Evolutionary conservation across 345 rosid genomes (phyloP).

Genomic region (Gossypium sturtianum): DNA sequence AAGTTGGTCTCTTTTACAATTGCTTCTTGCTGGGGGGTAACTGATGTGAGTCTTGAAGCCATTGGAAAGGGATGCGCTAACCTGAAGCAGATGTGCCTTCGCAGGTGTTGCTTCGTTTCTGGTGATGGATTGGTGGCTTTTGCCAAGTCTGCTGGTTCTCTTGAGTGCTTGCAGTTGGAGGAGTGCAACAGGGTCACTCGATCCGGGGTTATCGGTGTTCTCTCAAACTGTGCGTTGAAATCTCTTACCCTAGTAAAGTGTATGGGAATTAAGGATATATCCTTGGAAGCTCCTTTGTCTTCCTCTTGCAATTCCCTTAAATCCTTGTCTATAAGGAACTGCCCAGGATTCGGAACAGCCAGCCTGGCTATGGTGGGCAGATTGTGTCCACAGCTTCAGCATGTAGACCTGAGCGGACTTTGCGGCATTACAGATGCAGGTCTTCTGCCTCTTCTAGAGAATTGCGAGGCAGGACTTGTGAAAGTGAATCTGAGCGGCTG

Average conservation of each 20-base stretch:
- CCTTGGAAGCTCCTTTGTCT: constrained; percentile 15
- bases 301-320: constrained; percentile 45
- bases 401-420: constrained; percentile 52
- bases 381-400: constrained; percentile 63
- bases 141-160: constrained; percentile 43
- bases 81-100: constrained; percentile 63
- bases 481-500: constrained; percentile 59
- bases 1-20: constrained; percentile 41
- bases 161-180: constrained; percentile 67
- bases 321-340: constrained; percentile 43
- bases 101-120: constrained; percentile 54
- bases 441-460: constrained; percentile 45
- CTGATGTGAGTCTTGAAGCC: constrained; percentile 62
- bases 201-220: constrained; percentile 40
- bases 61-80: constrained; percentile 47
- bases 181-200: constrained; percentile 52
- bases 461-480: constrained; percentile 47
- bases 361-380: constrained; percentile 51
- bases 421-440: constrained; percentile 56
- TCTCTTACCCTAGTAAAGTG: constrained; percentile 51
- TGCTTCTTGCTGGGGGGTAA: constrained; percentile 54
- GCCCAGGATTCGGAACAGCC: constrained; percentile 61
- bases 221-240: constrained; percentile 48
- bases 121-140: constrained; percentile 54
- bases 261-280: constrained; percentile 55